Evolutionary conservation across 1,284 basidiomycete species (phyloP), one percentile per base, ranked within the genome.

Genomic region (Cutaneotrichosporon cavernicola): DNA sequence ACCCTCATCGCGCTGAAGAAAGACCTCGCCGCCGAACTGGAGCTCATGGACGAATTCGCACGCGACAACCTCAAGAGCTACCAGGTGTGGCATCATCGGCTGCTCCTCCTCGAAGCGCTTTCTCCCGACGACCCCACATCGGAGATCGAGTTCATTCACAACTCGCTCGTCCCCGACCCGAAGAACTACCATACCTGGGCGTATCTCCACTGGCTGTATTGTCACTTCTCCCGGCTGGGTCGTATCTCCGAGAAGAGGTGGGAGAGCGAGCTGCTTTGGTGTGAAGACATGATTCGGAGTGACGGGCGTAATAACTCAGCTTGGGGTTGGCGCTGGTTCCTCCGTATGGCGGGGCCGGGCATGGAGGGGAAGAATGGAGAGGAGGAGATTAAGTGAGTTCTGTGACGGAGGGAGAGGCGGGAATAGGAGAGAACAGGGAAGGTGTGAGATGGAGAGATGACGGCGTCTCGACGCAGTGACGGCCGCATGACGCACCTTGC

Each of bases 171-270:
- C 9, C 83, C 81, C 22, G 94, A 97, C 76, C 81, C 86, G 56
- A 97, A 97, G 84, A 97, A 97, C 82, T 97, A 97, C 77, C 93
- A 97, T 80, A 96, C 93, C 0, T 97, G 93, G 93, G 90, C 90
- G 5, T 94, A 95, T 79, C 85, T 93, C 8, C 92, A 97, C 78
- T 96, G 91, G 90, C 80, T 92, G 13, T 86, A 94, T 58, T 87
- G 88, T n/a, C 87, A 89, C 76, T 92, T 92, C 80, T 78, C 73
- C 21, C 72, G 72, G n/a, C 73, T 80, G 0, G 72, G 70, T 53
- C 71, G 70, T 38, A 71, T 80, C 34, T 60, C 73, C 2, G 85
- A 88, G 69, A 83, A 87, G 56, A 85, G 87, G 47, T 97, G 95
- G 94, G 80, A 75, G 0, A 85, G 83, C 14, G 96, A 98, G 80